These are phyloP conservation scores for Rhamnella rubrinervis DNA, from an alignment of 331 rosid species.

Conservation along the genomic window DNA sequence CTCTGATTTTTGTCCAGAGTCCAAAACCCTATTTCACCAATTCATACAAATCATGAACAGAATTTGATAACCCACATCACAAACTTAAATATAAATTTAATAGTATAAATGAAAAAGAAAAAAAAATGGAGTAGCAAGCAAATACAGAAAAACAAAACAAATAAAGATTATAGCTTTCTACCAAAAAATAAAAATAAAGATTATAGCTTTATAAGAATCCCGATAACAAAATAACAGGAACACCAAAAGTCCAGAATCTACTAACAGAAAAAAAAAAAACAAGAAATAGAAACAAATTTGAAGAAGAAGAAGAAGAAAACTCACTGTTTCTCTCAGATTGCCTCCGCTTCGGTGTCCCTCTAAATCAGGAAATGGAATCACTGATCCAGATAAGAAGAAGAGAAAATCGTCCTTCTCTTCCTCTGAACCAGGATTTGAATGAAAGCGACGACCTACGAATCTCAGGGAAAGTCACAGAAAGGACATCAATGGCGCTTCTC, in stretches of 20 bases:
- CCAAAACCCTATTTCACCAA: slow-evolving; percentile 20
- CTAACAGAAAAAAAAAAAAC: neutral
- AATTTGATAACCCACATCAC: neutral
- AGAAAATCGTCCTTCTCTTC: neutral
- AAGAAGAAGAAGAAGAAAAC: neutral
- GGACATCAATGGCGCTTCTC: slow-evolving; percentile 17
- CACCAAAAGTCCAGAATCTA: neutral
- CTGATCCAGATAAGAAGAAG: neutral
- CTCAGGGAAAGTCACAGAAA: neutral
- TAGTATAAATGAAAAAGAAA: neutral
- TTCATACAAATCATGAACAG: slow-evolving; percentile 2
- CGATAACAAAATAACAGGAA: slow-evolving; percentile 1
- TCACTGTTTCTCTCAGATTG: slow-evolving; percentile 6
- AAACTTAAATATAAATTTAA: neutral
- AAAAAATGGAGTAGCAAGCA: neutral
- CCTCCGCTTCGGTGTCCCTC: neutral
- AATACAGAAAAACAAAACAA: neutral
- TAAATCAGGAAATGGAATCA: slow-evolving; percentile 9
- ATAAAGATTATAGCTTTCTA: slow-evolving; percentile 3
- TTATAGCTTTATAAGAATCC: neutral
- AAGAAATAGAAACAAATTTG: neutral
- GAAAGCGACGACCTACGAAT: neutral
- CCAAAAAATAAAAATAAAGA: no score
- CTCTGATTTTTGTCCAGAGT: slow-evolving; percentile 23
- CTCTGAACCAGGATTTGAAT: neutral